Evolutionary conservation across 805 yeast species (phyloP), one percentile per base, ranked within the genome.

Genomic region (Candida berthetii): DNA sequence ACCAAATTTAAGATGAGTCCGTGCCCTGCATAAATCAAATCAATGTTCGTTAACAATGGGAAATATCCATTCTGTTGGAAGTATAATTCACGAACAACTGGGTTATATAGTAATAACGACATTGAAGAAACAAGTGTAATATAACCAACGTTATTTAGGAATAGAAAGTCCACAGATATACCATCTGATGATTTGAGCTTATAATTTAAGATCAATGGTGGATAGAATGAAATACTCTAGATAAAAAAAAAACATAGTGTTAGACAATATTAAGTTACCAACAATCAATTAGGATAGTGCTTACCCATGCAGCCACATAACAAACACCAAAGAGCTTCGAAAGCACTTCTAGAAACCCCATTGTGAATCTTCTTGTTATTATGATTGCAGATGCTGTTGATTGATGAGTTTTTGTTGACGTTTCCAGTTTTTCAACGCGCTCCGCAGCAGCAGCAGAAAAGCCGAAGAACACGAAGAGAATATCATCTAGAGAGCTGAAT

Each of bases 221-320:
- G 78, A 45, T 76, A 76, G 55, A 70, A 71, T 2, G 80, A 71
- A 1, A 72, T 41, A 14, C 78, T 64, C 75, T 67, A 20, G 9
- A 4, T 31, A 13, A 9, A 36, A 24, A 24, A 18, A 6, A 31
- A 8, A 8, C 15, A 28, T 16, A 37, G 14, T 18, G 7, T n/a
- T 25, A 6, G 19, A n/a, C 39, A 25, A 7, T 16, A 15, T 22
- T 19, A 10, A 13, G 19, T 5, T 14, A 17, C 4, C 31, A 9
- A 14, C 2, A 52, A 14, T 7, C 4, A 14, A 32, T 32, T 8
- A 19, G 20, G 6, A 10, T 4, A 20, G 4, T 9, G 8, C 16
- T 6, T 45, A 55, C 60, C 74, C 74, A 69, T 38, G 68, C 65
- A 4, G 56, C 28, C 3, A 67, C 71, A 47, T 68, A 67, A 0